Base-by-base conservation (phyloP, 768 basidiomycete genomes). In the Agaricus blazei region DNA sequence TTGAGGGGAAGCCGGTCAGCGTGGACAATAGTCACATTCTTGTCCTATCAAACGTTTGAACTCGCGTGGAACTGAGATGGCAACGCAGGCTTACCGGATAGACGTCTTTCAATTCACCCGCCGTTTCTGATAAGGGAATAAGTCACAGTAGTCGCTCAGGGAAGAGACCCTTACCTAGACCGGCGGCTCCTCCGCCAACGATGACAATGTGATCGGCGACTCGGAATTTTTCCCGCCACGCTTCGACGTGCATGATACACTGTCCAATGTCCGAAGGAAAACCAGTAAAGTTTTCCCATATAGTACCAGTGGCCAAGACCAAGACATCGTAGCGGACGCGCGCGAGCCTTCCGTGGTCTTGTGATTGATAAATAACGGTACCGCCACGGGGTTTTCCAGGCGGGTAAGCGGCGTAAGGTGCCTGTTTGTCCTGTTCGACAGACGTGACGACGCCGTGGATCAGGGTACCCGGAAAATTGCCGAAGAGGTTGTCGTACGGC, bases 21-120 rank as follows among this genome's bases (percentile, higher is more conserved):
- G 9, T 87, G 85, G 3, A 87, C 76, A 49, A 87, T 74, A 24
- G 82, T 83, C 14, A 87, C 76, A 28, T 65, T 63, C 59, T 78
- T 82, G 8, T 60, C 52, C 72, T 74, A 44, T 14, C 19, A 23
- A 19, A 19, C 19, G 19, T 19, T 38, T 3, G 5, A 48, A 15
- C 28, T 24, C 28, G 36, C 8, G 11, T 49, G 34, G n/a, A 49
- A 19, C 31, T 7, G 24, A 31, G 27, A 5, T 23, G 26, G 50
- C 14, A 48, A 27, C 19, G 23, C 29, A 40, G 15, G 40, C 64
- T 49, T 41, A 67, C 65, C 9, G 65, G 65, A 45, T 63, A 68
- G 3, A 58, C 45, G 44, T 66, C 67, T 49, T 63, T 65, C 38
- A 65, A 54, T 44, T 68, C 65, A 7, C 65, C 67, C 23, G 65